Base-by-base conservation (phyloP, 805 yeast genomes). In the Zygoascus bituminiphila region DNA sequence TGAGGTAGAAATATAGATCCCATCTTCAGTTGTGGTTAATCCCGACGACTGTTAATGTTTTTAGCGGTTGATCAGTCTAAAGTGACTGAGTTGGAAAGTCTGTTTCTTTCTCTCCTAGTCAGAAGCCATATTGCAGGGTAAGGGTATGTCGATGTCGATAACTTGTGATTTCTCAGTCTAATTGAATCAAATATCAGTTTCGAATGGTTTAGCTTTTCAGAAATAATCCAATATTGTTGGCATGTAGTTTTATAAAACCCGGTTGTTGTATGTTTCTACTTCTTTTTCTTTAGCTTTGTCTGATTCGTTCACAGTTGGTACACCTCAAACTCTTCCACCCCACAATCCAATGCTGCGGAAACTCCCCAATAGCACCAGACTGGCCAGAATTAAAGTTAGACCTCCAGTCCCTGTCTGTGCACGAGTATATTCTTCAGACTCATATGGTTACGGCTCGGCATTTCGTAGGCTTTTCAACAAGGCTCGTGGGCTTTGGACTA, bases 41-140 rank as follows among this genome's bases (percentile, higher is more conserved):
- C n/a, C n/a, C n/a, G n/a, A n/a, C n/a, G n/a, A n/a, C n/a, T n/a
- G n/a, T n/a, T n/a, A n/a, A n/a, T n/a, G n/a, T n/a, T n/a, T n/a
- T n/a, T n/a, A n/a, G n/a, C n/a, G n/a, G n/a, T n/a, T n/a, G n/a
- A n/a, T n/a, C n/a, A n/a, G n/a, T n/a, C n/a, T n/a, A 29, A 29
- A 12, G 33, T 29, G 15, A 29, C 33, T 29, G 33, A 29, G 33
- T 15, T 29, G 33, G 33, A 29, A 29, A 29, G 33, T 29, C n/a
- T 29, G 68, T 91, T 98, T 75, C 98, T 85, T 71, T 91, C 98
- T 77, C 98, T 88, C 64, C 93, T 76, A 33, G 98, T 93, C 57
- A 85, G 12, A 96, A 82, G 45, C 79, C 78, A 64, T 91, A 97
- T 64, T 82, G 78, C 54, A 85, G 78, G 48, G 95, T 82, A 29